These are phyloP conservation scores for Pythium scleroteichum DNA, from an alignment of 352 stramenopile species.

Conservation along the genomic window DNA sequence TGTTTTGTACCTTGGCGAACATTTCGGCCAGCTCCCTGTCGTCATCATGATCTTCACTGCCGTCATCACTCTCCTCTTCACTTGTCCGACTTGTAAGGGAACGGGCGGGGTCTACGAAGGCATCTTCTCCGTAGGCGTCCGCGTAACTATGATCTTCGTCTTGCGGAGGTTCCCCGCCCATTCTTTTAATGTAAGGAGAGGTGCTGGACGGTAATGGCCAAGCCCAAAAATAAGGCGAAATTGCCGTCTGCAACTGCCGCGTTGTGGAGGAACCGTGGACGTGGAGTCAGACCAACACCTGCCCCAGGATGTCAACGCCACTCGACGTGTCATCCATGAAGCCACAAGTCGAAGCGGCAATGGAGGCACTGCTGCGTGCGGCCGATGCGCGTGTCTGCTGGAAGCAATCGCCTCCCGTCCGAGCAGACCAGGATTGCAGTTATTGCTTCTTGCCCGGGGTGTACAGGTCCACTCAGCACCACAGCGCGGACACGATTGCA, in stretches of 20 bases:
- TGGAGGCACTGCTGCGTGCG: slow-evolving; percentile 58
- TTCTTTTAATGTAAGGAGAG: background rate
- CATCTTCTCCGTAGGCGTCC: slow-evolving; percentile 13
- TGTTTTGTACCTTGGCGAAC: slow-evolving; percentile 72
- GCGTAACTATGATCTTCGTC: slow-evolving; percentile 9
- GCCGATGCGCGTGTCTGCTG: slow-evolving; percentile 66
- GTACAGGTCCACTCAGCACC: slow-evolving; percentile 35
- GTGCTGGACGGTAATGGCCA: too few relatives aligned
- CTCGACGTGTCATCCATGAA: slow-evolving; percentile 38
- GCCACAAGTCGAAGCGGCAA: slow-evolving; percentile 49
- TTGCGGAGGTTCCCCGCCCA: background rate
- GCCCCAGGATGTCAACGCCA: slow-evolving; percentile 34
- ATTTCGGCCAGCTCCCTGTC: slow-evolving; percentile 67
- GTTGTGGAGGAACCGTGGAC: too few relatives aligned
- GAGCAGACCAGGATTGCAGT: background rate
- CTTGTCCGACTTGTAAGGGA: background rate
- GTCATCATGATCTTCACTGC: slow-evolving; percentile 44
- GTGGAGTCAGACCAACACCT: slow-evolving; percentile 13
- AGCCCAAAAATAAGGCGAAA: slow-evolving; percentile 4
- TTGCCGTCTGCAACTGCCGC: background rate
- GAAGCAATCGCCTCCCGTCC: slow-evolving; percentile 29
- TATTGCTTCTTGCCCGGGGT: slow-evolving; percentile 72
- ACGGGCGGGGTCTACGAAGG: background rate
- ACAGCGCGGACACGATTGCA: background rate
- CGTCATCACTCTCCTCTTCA: slow-evolving; percentile 15